Evolutionary conservation across 768 basidiomycete genomes (phyloP), one percentile per base, ranked within the genome.

Genomic region (Coprinopsis marcescibilis): DNA sequence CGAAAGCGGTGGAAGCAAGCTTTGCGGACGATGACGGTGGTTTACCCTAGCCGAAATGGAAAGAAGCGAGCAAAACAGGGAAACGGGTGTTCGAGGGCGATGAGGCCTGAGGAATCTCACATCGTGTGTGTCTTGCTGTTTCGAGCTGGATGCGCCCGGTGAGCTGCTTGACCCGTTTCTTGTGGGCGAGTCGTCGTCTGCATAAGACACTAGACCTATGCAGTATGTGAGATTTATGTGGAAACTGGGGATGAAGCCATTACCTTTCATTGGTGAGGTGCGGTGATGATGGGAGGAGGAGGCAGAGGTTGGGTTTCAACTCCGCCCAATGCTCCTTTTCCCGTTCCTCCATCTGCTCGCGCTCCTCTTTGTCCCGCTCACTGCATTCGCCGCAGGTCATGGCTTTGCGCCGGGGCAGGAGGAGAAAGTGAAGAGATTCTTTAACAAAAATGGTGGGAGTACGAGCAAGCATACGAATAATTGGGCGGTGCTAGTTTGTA

Each of bases 401-500:
- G 26, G 14, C 8, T 12, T 19, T 7, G 41, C 27, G 11, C n/a
- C 24, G n/a, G 26, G 19, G 13, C 65, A 70, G 27, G 69, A 71
- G 47, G 63, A 69, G 24, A 59, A 64, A 23, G 68, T 73, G 24
- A 59, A 62, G 27, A 63, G 72, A 26, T 79, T 80, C 61, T 77
- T 80, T 55, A 61, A 57, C 5, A 61, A 66, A 43, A 66, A 71
- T 64, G 65, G 57, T 4, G 45, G 58, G 10, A 59, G 57, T 3
- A 52, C 51, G 6, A 73, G 72, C 13, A 61, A 62, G 24, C 92
- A 96, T 60, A 96, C 95, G 4, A 99, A 98, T 60, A 98, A 98
- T 63, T 99, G 96, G 96, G 96, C 96, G 1, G 94, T 99, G 4
- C 71, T 98, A 27, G 94, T 98, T 3, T 94, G 89, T 57, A 77